Evolutionary conservation across 73 alveolate species (phyloP).

Genomic region (Durusdinium trenchii): DNA sequence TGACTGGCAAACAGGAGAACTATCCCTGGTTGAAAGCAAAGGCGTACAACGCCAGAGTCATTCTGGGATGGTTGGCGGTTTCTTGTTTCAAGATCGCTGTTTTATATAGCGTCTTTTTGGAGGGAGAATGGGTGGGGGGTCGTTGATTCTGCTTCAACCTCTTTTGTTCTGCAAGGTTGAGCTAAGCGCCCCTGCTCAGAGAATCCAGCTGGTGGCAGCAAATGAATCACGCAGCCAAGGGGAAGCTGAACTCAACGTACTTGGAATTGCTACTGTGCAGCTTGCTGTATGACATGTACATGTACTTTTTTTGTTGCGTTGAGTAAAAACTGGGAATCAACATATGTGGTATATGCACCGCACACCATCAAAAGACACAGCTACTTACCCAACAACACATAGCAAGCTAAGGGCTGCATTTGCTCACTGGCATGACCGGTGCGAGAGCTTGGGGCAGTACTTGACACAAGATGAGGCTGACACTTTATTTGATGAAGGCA

Average conservation of each 20-base stretch:
- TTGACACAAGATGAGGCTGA: background rate
- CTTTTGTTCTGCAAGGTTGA: background rate
- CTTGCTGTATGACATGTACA: too few relatives aligned
- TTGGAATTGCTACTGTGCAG: background rate
- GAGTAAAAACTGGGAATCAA: too few relatives aligned
- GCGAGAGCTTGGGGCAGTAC: background rate
- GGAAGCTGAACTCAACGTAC: background rate
- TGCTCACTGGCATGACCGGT: background rate
- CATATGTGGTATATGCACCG: too few relatives aligned
- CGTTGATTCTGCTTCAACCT: too few relatives aligned
- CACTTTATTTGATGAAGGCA: background rate
- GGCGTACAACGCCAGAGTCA: background rate
- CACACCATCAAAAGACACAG: too few relatives aligned
- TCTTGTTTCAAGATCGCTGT: too few relatives aligned
- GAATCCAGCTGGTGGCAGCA: background rate
- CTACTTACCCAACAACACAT: too few relatives aligned
- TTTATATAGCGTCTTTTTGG: too few relatives aligned
- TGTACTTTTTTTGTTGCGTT: too few relatives aligned
- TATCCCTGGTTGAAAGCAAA: background rate
- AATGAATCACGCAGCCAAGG: background rate
- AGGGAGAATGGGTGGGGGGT: too few relatives aligned
- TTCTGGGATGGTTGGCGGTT: background rate
- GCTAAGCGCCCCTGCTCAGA: background rate
- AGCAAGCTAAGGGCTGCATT: background rate
- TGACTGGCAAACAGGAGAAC: background rate